Base-by-base conservation (phyloP, 768 basidiomycete genomes). In the Psilocybe cubensis region DNA sequence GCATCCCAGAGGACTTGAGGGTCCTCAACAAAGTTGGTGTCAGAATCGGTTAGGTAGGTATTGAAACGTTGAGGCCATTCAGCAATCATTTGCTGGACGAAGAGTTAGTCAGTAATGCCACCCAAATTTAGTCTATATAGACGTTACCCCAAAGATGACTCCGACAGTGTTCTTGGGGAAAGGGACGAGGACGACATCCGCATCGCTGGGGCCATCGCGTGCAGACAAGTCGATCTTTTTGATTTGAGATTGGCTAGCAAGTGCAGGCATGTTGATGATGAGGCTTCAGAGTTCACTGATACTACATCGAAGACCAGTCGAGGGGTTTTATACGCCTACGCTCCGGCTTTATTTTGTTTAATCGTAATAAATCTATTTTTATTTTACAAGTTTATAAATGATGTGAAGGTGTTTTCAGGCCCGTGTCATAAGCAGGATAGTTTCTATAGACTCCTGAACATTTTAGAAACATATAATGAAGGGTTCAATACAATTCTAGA, bases 61-160 rank as follows among this genome's bases (percentile, higher is more conserved):
- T 61, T 61, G 60, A 40, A 61, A 29, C 56, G 56, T 24, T 57
- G 60, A 14, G 18, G 14, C 42, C 46, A 61, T 24, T 29, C 31
- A 6, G 60, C 50, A 14, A 50, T 57, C 29, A 42, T 28, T 61
- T 57, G 49, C 55, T 57, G n/a, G 14, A 53, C 20, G 20, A 4
- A 11, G n/a, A n/a, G n/a, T n/a, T 23, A 14, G 7, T 1, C 17
- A 10, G 23, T 9, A 3, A 17, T 38, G 33, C 17, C n/a, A 23
- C 0, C 6, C n/a, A n/a, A n/a, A n/a, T n/a, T n/a, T n/a, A n/a
- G n/a, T n/a, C n/a, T n/a, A n/a, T n/a, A n/a, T n/a, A n/a, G n/a
- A n/a, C n/a, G n/a, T n/a, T n/a, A 61, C 60, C 2, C 60, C 60
- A 44, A 57, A 61, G 40, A 61, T 18, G n/a, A 61, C 49, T 10